These are phyloP conservation scores for Otatea glauca DNA, from an alignment of 176 grass and related monocot genomes.

Conservation along the genomic window DNA sequence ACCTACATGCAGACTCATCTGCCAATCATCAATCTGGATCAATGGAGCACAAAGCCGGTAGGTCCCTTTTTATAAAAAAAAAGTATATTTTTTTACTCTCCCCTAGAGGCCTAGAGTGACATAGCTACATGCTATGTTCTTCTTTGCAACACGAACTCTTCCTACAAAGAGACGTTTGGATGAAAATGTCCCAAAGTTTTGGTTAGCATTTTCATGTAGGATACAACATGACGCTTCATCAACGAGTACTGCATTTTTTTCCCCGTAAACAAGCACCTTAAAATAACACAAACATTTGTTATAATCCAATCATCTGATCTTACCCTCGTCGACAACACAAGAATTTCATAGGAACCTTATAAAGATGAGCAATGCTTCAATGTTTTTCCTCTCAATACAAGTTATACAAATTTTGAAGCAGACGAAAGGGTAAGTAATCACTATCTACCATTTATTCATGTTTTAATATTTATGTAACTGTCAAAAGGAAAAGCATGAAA, in stretches of 20 bases:
- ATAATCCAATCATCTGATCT: not conserved
- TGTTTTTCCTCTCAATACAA: too few species aligned
- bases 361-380: too few species aligned
- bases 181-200: too few species aligned
- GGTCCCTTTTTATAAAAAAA: constrained; percentile 18
- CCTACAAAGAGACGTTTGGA: not conserved
- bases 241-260: not conserved
- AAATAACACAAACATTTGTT: not conserved
- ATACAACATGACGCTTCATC: not conserved
- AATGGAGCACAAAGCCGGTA: constrained; percentile 59
- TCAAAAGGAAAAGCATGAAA: too few species aligned
- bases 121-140: not conserved
- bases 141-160: constrained; percentile 1
- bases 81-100: not conserved
- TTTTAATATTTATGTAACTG: too few species aligned
- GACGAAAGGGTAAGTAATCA: too few species aligned
- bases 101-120: not conserved
- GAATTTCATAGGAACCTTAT: not conserved
- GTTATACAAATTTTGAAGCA: too few species aligned
- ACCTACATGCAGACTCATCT: constrained; percentile 46
- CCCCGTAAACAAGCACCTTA: not conserved
- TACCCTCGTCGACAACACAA: not conserved
- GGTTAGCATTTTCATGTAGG: not conserved
- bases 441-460: too few species aligned
- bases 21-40: constrained; percentile 51